Conservation (phyloP, 441 rosid genomes). For the Biscutella laevigata region DNA sequence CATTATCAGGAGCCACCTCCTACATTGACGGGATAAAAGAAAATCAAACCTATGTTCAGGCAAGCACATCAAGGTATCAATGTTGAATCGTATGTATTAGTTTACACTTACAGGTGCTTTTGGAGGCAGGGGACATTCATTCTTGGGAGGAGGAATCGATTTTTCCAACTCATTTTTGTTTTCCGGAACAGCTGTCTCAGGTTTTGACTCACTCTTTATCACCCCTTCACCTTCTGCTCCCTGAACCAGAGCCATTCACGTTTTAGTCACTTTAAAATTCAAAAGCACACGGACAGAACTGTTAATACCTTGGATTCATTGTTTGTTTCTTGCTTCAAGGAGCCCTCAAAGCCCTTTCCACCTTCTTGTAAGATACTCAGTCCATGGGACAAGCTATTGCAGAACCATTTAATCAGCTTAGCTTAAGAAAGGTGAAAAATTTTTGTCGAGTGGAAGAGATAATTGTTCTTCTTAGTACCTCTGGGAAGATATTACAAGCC, state of each 20-base stretch:
- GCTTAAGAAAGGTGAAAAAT: neutral
- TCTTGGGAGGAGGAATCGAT: constrained; percentile 30
- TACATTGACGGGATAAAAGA: constrained; percentile 16
- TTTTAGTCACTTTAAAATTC: neutral
- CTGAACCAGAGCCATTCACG: constrained; percentile 25
- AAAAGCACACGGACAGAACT: constrained; percentile 6
- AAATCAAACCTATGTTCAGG: neutral
- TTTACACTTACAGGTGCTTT: constrained; percentile 49
- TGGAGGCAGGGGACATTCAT: constrained; percentile 50
- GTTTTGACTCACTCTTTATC: constrained; percentile 39
- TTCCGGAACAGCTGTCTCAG: constrained; percentile 23
- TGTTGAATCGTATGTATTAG: neutral
- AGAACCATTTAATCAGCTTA: constrained; percentile 5
- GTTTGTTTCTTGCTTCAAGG: constrained; percentile 58
- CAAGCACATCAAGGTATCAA: neutral
- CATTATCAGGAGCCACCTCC: constrained; percentile 90
- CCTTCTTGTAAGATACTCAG: constrained; percentile 76
- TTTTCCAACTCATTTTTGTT: constrained; percentile 22
- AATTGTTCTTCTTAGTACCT: constrained; percentile 31
- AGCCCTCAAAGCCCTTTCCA: constrained; percentile 40
- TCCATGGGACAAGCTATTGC: constrained; percentile 87
- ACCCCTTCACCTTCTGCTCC: constrained; percentile 36
- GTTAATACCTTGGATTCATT: constrained; percentile 53
- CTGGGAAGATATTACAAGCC: constrained; percentile 79
- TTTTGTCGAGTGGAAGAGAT: constrained; percentile 3